Percentiles rank a stretch among this genome's conserved stretches.
Conservation (phyloP, 257 asterid species). For the Jacaranda copaia region DNA sequence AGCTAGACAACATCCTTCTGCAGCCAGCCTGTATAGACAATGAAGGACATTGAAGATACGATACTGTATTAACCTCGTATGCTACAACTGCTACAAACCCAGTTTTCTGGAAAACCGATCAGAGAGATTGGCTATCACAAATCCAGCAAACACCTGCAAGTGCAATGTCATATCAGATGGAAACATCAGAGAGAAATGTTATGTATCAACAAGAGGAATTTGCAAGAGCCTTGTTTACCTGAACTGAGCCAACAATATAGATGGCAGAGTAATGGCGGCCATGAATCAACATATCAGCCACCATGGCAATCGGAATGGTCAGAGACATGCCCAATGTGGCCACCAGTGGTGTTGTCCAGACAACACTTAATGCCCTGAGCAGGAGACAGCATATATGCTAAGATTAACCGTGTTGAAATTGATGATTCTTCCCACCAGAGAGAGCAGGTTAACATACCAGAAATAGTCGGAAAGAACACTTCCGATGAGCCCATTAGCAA, state of each 20-base stretch:
- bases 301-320: slow-evolving; percentile 96
- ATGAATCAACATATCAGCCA: slow-evolving; percentile 94
- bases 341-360: slow-evolving; percentile 98
- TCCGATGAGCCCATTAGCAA: slow-evolving; percentile 91
- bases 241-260: slow-evolving; percentile 88
- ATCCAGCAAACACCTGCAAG: slow-evolving; percentile 91
- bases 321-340: slow-evolving; percentile 99
- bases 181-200: no score
- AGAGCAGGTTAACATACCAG: slow-evolving; percentile 59
- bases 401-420: background rate
- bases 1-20: background rate
- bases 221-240: slow-evolving; percentile 51
- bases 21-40: background rate
- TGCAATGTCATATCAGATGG: slow-evolving; percentile 44
- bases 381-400: slow-evolving; percentile 14
- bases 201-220: no score
- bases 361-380: slow-evolving; percentile 94
- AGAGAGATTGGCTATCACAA: slow-evolving; percentile 84
- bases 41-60: background rate
- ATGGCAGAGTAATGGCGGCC: slow-evolving; percentile 95
- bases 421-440: background rate
- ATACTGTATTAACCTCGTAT: background rate
- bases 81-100: slow-evolving; percentile 56
- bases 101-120: slow-evolving; percentile 59
- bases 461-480: slow-evolving; percentile 96